Evolutionary conservation across 805 yeast species (phyloP).

Genomic region (Pichia nanzhaoensis): DNA sequence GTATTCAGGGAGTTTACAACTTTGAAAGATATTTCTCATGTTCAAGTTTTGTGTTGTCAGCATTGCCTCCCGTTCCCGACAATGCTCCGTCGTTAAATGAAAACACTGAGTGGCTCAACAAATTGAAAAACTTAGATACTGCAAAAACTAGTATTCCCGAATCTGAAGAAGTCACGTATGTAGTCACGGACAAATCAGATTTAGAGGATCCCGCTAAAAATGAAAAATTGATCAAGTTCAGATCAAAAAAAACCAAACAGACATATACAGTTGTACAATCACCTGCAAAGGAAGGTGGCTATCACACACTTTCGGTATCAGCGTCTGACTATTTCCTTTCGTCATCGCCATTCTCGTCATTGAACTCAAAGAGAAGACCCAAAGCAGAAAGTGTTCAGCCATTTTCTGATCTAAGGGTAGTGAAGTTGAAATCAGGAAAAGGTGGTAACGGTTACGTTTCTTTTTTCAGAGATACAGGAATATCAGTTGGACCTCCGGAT

Average conservation of each 20-base stretch:
- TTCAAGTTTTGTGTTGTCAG: neutral
- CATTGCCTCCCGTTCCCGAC: slow-evolving; percentile 24
- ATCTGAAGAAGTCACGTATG: slow-evolving; percentile 16
- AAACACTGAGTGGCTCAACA: slow-evolving; percentile 28
- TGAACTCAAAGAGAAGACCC: slow-evolving; percentile 35
- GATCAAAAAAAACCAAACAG: slow-evolving; percentile 11
- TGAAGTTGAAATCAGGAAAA: slow-evolving; percentile 63
- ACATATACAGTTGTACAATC: slow-evolving; percentile 13
- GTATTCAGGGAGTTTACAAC: no score
- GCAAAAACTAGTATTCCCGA: neutral
- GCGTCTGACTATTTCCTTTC: slow-evolving; percentile 28
- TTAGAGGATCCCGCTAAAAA: slow-evolving; percentile 19
- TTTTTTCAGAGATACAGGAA: slow-evolving; percentile 78
- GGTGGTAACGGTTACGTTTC: slow-evolving; percentile 91
- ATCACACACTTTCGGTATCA: slow-evolving; percentile 25
- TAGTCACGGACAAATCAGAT: slow-evolving; percentile 15
- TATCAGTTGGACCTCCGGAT: slow-evolving; percentile 89
- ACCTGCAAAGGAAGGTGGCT: slow-evolving; percentile 16
- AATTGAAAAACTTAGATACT: slow-evolving; percentile 9
- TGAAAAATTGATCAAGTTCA: slow-evolving; percentile 11
- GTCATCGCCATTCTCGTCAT: slow-evolving; percentile 35
- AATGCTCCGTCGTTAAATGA: slow-evolving; percentile 31
- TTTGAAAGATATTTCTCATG: neutral
- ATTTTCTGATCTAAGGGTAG: slow-evolving; percentile 60
- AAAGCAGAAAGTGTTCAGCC: slow-evolving; percentile 35